These are phyloP conservation scores for Ambrosia trifida DNA, from an alignment of 129 eudicot genomes.

Conservation along the genomic window DNA sequence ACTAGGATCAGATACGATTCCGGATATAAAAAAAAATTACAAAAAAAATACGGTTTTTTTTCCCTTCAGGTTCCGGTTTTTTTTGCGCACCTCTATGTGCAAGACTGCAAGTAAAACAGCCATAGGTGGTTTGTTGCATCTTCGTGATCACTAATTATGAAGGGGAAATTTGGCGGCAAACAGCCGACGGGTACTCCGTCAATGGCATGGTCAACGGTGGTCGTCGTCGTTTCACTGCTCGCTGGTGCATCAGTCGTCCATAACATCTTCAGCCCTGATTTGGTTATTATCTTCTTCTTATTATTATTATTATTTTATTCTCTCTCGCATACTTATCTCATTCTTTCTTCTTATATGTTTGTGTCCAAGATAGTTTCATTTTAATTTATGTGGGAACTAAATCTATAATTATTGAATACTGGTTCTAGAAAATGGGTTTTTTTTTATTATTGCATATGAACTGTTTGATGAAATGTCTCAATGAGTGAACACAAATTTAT, in stretches of 20 bases:
- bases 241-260: slow-evolving; percentile 77
- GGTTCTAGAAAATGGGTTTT: background rate
- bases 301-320: too few species aligned
- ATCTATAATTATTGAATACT: background rate
- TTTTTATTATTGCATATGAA: slow-evolving; percentile 16
- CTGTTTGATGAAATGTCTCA: slow-evolving; percentile 39
- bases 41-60: too few species aligned
- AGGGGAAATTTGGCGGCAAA: slow-evolving; percentile 63
- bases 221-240: slow-evolving; percentile 68
- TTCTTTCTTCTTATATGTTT: slow-evolving; percentile 9
- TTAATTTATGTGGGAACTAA: background rate
- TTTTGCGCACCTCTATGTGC: too few species aligned
- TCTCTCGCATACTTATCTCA: background rate
- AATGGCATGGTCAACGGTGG: slow-evolving; percentile 64
- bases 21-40: too few species aligned
- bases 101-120: background rate
- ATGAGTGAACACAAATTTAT: background rate
- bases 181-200: slow-evolving; percentile 77
- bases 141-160: slow-evolving; percentile 37
- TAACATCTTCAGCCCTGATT: slow-evolving; percentile 71
- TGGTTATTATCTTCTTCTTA: slow-evolving; percentile 37
- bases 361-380: slow-evolving; percentile 1
- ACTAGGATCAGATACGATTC: too few species aligned
- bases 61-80: too few species aligned
- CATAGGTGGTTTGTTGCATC: slow-evolving; percentile 18